These are phyloP conservation scores for Galeopsis tetrahit DNA, from an alignment of 257 asterid species.

Conservation along the genomic window DNA sequence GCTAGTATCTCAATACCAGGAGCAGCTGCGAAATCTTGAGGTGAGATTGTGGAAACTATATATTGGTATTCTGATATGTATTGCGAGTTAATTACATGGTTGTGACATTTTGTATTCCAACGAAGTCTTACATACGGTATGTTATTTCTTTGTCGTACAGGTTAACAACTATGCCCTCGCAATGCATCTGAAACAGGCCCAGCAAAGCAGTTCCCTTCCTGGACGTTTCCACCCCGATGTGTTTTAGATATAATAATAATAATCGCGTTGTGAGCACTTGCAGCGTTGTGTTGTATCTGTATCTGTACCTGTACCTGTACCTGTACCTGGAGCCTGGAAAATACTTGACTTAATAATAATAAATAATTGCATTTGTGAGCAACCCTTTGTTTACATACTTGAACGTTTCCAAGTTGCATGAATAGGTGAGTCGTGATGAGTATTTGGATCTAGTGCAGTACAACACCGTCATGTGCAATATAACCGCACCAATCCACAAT, in stretches of 20 bases:
- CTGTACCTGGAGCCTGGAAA: constrained; percentile 6
- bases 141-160: constrained; percentile 20
- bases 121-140: neutral
- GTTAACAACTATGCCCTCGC: constrained; percentile 62
- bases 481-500: too few species aligned
- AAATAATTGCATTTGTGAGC: too few species aligned
- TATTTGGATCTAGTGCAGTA: too few species aligned
- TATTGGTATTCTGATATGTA: neutral
- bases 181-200: constrained; percentile 94
- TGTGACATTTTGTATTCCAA: neutral
- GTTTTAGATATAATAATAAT: constrained; percentile 46
- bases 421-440: too few species aligned
- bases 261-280: too few species aligned
- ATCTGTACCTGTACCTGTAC: neutral
- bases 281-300: neutral
- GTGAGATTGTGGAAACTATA: constrained; percentile 45
- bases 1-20: constrained; percentile 83
- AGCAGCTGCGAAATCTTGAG: constrained; percentile 93
- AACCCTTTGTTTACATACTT: too few species aligned
- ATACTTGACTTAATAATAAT: neutral
- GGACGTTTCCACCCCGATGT: constrained; percentile 88
- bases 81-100: neutral
- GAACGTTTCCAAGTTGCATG: too few species aligned
- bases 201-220: constrained; percentile 67
- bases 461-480: too few species aligned